Evolutionary conservation across 106 monocot genomes (phyloP), one percentile per base, ranked within the genome.

Genomic region (Gastrodia elata): DNA sequence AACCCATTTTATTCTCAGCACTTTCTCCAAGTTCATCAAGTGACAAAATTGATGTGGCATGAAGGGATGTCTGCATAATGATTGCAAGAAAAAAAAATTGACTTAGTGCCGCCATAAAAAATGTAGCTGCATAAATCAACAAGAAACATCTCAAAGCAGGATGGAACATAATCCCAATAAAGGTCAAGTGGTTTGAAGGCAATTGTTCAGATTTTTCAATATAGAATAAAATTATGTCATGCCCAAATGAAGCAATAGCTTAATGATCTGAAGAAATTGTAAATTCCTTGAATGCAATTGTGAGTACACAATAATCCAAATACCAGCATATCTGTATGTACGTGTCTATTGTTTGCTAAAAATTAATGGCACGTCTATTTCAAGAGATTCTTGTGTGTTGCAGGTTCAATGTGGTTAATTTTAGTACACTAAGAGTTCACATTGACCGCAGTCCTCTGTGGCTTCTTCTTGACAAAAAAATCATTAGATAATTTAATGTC

Each of bases 21-120:
- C 34, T 37, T 38, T 34, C 82, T 77, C 70, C 79, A 78, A 75
- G 69, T 76, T 81, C 82, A 74, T 42, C 40, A 70, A 44, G 71
- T 68, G 75, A 59, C 48, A 58, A 49, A 16, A 58, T 64, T 48
- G 76, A 69, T 48, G 44, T 48, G 20, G 32, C 61, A 32, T 78
- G 75, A 72, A 68, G 64, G 28, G 76, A 64, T 56, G 41, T 64
- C 86, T 87, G 73, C 73, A 77, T 58, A 32, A 61, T 61, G 30
- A 61, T 2, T 74, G 71, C 25, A 75, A 44, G 68, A 32, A 22
- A n/a, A 22, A n/a, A 61, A 69, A 26, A 78, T 39, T 44, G 55
- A 39, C 8, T 15, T 41, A 41, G 68, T 33, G 72, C 49, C 18
- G 39, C 8, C 1, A 30, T 13, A 22, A 52, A 3, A 69, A 75